A percentile compares a stretch with the other conserved stretches of the same genome.
phyloP scores from a whole-genome alignment of 2,329 filamentous ascomycete species.

The Tolypocladium nubicola region DNA sequence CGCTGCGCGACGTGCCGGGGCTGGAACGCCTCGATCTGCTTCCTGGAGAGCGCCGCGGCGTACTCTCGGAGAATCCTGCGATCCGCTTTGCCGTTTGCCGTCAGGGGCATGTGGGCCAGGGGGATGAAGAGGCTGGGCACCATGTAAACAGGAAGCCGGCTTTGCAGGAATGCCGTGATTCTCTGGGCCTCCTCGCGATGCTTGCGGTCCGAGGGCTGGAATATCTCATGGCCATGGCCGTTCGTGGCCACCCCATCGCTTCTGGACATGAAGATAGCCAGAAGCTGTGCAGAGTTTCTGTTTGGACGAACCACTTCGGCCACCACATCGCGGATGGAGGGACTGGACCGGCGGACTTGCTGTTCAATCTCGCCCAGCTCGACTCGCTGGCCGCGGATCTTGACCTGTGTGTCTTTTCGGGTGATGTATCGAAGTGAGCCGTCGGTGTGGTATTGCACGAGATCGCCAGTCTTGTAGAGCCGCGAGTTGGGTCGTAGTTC shows the following conservation, averaged over 20 bases:
- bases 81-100: constrained; percentile 1
- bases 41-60: neutral
- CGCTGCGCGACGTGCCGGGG: neutral
- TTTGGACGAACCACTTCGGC: constrained; percentile 1
- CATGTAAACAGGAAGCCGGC: constrained; percentile 5
- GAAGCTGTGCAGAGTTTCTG: neutral
- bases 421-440: constrained; percentile 33
- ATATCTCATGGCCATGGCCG: neutral
- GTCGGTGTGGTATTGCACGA: constrained; percentile 30
- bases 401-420: constrained; percentile 48
- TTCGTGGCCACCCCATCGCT: neutral
- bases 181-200: neutral
- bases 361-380: constrained; percentile 30
- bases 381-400: constrained; percentile 46
- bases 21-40: neutral
- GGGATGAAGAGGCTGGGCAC: constrained; percentile 4
- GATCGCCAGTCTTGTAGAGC: constrained; percentile 38
- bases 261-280: neutral
- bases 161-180: neutral
- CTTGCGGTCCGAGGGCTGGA: neutral
- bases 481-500: neutral
- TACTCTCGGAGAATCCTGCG: neutral
- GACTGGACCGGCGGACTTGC: constrained; percentile 1
- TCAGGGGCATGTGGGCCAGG: neutral
- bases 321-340: neutral